Base-by-base conservation (phyloP, 495 filamentous ascomycete species). In the Thermochaetoides thermophila region DNA sequence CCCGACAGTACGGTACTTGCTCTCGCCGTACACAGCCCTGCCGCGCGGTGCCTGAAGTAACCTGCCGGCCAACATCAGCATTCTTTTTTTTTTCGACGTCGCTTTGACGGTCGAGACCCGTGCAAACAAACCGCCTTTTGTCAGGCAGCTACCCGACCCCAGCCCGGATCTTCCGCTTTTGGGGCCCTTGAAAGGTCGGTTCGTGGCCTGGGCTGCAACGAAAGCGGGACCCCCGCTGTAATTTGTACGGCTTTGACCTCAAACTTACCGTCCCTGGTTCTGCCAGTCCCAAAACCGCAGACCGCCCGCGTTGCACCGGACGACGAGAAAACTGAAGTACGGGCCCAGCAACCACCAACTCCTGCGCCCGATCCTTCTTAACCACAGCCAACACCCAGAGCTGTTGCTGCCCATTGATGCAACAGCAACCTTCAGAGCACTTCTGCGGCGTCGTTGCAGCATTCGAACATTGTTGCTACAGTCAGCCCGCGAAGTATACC, bases 301-400 rank as follows among this genome's bases (percentile, higher is more conserved):
- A 53, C 46, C 50, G 47, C 50, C 48, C 42, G 40, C 50, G 50
- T 54, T 54, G 50, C 50, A 54, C 50, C 43, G 48, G 50, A 53
- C 50, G 48, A 54, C 50, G 42, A 51, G 42, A 51, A 42, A 46
- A 34, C 32, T 36, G 10, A 36, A 35, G 27, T 32, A 40, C 31
- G 27, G 38, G 35, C 35, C 41, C 45, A 45, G 37, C 39, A 45
- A 43, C 39, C 42, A n/a, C 27, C 27, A 34, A 12, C 19, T 29
- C 24, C 38, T 38, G 24, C 34, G 24, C 33, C 35, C 31, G 31
- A 38, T n/a, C 29, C 16, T 29, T 18, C 32, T 32, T 38, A 27
- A 19, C 29, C 35, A 35, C 12, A 30, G 27, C 18, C 31, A 34
- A 13, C n/a, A n/a, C n/a, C 17, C 9, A 17, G 34, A 17, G 31